Evolutionary conservation across 2,329 filamentous ascomycete species (phyloP).

Genomic region (Emergomyces orientalis): DNA sequence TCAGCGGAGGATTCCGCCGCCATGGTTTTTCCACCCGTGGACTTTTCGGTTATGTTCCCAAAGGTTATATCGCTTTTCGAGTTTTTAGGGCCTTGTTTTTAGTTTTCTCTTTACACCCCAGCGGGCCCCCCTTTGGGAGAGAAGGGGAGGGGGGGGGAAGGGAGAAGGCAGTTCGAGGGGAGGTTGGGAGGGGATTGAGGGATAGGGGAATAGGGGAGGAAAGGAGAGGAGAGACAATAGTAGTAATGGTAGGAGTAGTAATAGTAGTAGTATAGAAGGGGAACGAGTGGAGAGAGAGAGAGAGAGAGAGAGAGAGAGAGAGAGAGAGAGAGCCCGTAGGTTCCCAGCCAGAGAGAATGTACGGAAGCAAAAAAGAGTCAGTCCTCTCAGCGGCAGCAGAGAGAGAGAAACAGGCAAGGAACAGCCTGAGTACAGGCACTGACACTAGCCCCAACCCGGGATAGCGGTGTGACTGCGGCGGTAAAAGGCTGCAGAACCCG

Average conservation of each 20-base stretch:
- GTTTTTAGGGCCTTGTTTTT: not conserved
- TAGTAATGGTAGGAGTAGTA: not conserved
- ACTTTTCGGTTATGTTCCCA: not conserved
- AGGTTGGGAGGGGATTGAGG: not conserved
- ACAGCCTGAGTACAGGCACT: too few species aligned
- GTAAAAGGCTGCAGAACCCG: slow-evolving; percentile 1
- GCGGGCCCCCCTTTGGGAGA: slow-evolving; percentile 21
- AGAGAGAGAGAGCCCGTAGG: not conserved
- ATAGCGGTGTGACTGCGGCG: slow-evolving; percentile 3
- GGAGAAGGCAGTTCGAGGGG: not conserved
- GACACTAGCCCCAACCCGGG: slow-evolving; percentile 1
- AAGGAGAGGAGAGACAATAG: not conserved
- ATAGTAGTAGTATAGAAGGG: not conserved
- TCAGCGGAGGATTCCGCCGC: slow-evolving; percentile 15
- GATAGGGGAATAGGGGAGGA: not conserved
- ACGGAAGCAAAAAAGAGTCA: not conserved
- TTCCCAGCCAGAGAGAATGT: not conserved
- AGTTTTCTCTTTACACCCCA: slow-evolving; percentile 21
- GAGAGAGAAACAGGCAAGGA: too few species aligned
- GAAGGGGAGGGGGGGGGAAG: not conserved
- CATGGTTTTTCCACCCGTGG: slow-evolving; percentile 20
- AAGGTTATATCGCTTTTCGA: not conserved
- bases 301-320: not conserved
- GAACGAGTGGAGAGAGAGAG: not conserved
- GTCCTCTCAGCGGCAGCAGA: not conserved